Evolutionary conservation across 169 alveolate genomes (phyloP).

Genomic region (Plasmodium chabaudi): DNA sequence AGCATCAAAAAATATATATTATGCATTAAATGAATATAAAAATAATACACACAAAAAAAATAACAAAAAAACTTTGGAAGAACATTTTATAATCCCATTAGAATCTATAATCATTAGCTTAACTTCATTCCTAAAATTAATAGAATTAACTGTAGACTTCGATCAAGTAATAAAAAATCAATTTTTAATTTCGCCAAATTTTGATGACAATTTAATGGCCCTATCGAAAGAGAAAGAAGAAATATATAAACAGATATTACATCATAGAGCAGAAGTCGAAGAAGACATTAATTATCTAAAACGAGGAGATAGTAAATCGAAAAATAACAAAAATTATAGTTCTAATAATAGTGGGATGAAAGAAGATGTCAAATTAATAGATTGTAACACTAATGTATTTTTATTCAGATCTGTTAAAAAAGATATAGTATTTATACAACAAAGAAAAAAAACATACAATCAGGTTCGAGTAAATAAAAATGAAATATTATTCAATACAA

Average conservation of each 20-base stretch:
- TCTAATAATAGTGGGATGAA: slow-evolving; percentile 10
- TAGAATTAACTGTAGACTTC: slow-evolving; percentile 93
- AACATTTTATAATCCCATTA: slow-evolving; percentile 83
- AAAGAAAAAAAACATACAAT: slow-evolving; percentile 72
- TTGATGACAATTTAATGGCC: slow-evolving; percentile 84
- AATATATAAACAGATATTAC: slow-evolving; percentile 77
- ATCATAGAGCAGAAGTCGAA: slow-evolving; percentile 81
- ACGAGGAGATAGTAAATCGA: slow-evolving; percentile 82
- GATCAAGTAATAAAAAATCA: slow-evolving; percentile 92
- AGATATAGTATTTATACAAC: slow-evolving; percentile 83
- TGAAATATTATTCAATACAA: slow-evolving; percentile 90
- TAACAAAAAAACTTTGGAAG: slow-evolving; percentile 76
- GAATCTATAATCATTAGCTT: slow-evolving; percentile 84
- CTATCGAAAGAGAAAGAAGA: slow-evolving; percentile 66
- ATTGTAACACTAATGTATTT: slow-evolving; percentile 86
- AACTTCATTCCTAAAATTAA: slow-evolving; percentile 89
- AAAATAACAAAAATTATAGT: slow-evolving; percentile 71
- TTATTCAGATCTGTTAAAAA: slow-evolving; percentile 90
- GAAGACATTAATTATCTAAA: slow-evolving; percentile 89
- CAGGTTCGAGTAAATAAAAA: slow-evolving; percentile 90
- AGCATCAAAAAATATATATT: slow-evolving; percentile 48
- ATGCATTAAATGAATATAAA: slow-evolving; percentile 75
- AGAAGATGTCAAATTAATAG: slow-evolving; percentile 87
- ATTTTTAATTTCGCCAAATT: slow-evolving; percentile 88
- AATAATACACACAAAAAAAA: slow-evolving; percentile 51